Evolutionary conservation across 2,329 filamentous ascomycete species (phyloP).

Genomic region (Rhinocladiella mackenziei): DNA sequence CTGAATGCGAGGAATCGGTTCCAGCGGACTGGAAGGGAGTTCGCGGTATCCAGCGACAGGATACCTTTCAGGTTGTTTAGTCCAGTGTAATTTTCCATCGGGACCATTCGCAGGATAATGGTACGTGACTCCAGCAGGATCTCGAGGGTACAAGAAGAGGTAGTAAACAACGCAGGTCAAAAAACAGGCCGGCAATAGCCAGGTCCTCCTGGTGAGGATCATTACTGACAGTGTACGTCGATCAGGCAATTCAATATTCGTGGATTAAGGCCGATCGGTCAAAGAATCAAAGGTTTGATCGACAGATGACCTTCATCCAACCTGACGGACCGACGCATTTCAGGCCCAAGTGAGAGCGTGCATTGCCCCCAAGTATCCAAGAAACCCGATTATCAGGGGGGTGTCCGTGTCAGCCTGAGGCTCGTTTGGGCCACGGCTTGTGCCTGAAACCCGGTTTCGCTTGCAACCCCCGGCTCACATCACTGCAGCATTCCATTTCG

Average conservation of each 20-base stretch:
- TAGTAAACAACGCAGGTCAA: conserved; percentile 25
- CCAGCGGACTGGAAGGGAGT: conserved; percentile 22
- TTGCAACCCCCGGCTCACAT: no score
- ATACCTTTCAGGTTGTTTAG: conserved; percentile 24
- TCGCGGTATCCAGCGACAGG: conserved; percentile 20
- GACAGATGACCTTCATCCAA: background rate
- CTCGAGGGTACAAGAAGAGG: conserved; percentile 18
- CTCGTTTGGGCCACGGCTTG: no score
- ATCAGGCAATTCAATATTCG: no score
- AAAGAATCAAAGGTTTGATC: no score
- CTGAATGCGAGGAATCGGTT: conserved; percentile 27
- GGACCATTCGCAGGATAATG: conserved; percentile 3
- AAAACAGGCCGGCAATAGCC: conserved; percentile 26
- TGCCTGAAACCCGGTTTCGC: no score
- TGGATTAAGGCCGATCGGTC: background rate
- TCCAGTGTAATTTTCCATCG: conserved; percentile 18
- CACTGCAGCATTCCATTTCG: no score
- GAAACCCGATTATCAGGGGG: no score
- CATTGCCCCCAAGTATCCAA: no score
- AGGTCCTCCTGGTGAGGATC: conserved; percentile 24
- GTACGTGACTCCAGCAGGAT: background rate
- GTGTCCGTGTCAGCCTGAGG: no score
- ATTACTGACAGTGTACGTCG: no score
- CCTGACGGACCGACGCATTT: background rate
- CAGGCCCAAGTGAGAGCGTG: no score